Evolutionary conservation across 169 alveolate species (phyloP).

Genomic region (Miamiensis avidus): DNA sequence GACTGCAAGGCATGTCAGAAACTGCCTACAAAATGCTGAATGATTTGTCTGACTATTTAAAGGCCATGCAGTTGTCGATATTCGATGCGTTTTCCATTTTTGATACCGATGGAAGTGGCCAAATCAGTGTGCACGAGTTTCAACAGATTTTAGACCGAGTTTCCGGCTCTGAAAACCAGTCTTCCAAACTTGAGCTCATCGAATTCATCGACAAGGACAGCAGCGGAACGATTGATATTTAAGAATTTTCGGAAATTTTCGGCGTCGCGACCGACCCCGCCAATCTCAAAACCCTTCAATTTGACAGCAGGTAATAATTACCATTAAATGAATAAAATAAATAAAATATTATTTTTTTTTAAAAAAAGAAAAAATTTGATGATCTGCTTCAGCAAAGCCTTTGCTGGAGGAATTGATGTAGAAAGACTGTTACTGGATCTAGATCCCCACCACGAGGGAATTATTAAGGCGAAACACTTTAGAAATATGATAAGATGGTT

Average conservation of each 20-base stretch:
- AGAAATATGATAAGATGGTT: conserved; percentile 35
- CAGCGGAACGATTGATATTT: background rate
- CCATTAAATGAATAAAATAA: too few species aligned
- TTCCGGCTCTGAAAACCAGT: conserved; percentile 3
- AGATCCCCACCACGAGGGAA: conserved; percentile 34
- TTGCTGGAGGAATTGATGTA: conserved; percentile 17
- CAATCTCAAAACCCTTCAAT: background rate
- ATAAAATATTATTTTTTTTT: too few species aligned
- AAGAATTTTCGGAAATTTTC: conserved; percentile 10
- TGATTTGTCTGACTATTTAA: background rate
- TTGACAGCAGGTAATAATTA: background rate
- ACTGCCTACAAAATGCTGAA: conserved; percentile 7
- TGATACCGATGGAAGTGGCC: background rate
- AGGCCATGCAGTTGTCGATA: background rate
- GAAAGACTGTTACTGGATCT: conserved; percentile 11
- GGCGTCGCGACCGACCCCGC: conserved; percentile 14
- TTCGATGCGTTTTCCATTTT: conserved; percentile 15
- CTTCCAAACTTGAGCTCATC: background rate
- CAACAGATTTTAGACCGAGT: conserved; percentile 5
- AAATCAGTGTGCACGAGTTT: conserved; percentile 3
- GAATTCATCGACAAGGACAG: conserved; percentile 18
- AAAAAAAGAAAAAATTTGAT: conserved; percentile 6
- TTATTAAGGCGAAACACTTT: conserved; percentile 22
- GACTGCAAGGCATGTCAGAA: conserved; percentile 18
- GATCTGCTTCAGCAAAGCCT: conserved; percentile 11